Percentiles rank a stretch among this genome's conserved stretches.
phyloP scores from a whole-genome alignment of 768 basidiomycete genomes.

The Russula lepida region DNA sequence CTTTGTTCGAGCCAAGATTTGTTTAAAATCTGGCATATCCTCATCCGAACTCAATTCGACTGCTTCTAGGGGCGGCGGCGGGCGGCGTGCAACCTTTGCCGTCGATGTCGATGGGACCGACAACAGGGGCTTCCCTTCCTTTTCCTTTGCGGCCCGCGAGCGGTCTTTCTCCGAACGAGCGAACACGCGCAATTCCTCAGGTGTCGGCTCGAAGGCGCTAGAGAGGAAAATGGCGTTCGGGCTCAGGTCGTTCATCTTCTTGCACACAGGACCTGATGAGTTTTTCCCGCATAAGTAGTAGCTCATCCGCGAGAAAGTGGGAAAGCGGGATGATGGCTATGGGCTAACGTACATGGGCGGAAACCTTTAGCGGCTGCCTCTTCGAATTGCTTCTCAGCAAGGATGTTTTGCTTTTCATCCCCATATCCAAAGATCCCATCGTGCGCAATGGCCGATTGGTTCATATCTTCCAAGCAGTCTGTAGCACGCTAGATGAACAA shows the following conservation, averaged over 20 bases:
- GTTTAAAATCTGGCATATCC: conserved; percentile 43
- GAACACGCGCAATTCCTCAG: conserved; percentile 43
- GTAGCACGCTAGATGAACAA: neutral
- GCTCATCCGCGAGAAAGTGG: neutral
- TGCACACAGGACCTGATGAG: conserved; percentile 56
- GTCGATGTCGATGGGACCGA: conserved; percentile 22
- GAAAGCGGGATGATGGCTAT: neutral
- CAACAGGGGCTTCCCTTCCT: neutral
- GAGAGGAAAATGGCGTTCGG: conserved; percentile 49
- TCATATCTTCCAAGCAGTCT: conserved; percentile 52
- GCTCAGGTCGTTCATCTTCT: conserved; percentile 50
- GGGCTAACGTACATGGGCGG: conserved; percentile 43
- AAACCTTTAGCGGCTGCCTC: conserved; percentile 47
- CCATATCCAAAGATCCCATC: conserved; percentile 54
- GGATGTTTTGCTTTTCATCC: conserved; percentile 46
- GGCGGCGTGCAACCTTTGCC: conserved; percentile 13
- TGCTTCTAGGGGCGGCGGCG: conserved; percentile 12
- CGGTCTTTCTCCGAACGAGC: conserved; percentile 25
- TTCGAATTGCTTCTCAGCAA: conserved; percentile 49
- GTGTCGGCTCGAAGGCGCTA: conserved; percentile 59
- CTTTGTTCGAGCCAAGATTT: conserved; percentile 28
- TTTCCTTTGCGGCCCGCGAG: neutral
- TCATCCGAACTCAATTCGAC: conserved; percentile 31
- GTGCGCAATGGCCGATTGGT: conserved; percentile 44
- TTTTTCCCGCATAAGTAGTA: neutral